These are phyloP conservation scores for Acidomyces sp. DNA, from an alignment of 495 filamentous ascomycete genomes.

Conservation along the genomic window DNA sequence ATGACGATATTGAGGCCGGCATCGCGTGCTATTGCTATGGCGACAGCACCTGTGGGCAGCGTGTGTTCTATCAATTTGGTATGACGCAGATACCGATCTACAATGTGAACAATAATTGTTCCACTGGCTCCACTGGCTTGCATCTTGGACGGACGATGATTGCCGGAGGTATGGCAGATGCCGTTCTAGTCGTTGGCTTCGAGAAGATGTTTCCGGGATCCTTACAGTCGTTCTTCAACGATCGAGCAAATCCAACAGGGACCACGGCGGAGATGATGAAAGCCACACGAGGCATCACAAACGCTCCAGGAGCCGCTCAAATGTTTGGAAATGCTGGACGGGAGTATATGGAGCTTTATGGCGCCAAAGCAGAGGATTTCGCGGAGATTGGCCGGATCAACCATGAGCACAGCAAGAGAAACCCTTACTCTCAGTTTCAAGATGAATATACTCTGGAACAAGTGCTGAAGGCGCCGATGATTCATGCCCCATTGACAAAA, in stretches of 20 bases:
- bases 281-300: slow-evolving; percentile 62
- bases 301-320: slow-evolving; percentile 75
- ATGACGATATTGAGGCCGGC: slow-evolving; percentile 90
- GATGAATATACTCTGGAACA: slow-evolving; percentile 82
- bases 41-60: slow-evolving; percentile 87
- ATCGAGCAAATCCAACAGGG: slow-evolving; percentile 62
- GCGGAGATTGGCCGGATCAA: slow-evolving; percentile 90
- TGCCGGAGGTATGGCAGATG: slow-evolving; percentile 65
- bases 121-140: slow-evolving; percentile 79
- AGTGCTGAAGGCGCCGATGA: slow-evolving; percentile 60
- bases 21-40: slow-evolving; percentile 93
- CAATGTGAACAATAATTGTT: slow-evolving; percentile 98
- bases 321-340: slow-evolving; percentile 90
- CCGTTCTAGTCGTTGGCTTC: slow-evolving; percentile 85
- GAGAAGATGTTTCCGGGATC: slow-evolving; percentile 94
- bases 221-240: slow-evolving; percentile 64
- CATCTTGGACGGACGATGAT: slow-evolving; percentile 74
- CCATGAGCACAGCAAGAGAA: slow-evolving; percentile 77
- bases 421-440: slow-evolving; percentile 95
- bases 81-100: slow-evolving; percentile 87
- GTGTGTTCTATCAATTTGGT: slow-evolving; percentile 98
- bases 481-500: slow-evolving; percentile 69
- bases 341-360: slow-evolving; percentile 90
- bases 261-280: slow-evolving; percentile 66
- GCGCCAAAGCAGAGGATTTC: slow-evolving; percentile 71